Evolutionary conservation across 2,329 filamentous ascomycete genomes (phyloP), one percentile per base, ranked within the genome.

Genomic region (Penicillium janthinellum): DNA sequence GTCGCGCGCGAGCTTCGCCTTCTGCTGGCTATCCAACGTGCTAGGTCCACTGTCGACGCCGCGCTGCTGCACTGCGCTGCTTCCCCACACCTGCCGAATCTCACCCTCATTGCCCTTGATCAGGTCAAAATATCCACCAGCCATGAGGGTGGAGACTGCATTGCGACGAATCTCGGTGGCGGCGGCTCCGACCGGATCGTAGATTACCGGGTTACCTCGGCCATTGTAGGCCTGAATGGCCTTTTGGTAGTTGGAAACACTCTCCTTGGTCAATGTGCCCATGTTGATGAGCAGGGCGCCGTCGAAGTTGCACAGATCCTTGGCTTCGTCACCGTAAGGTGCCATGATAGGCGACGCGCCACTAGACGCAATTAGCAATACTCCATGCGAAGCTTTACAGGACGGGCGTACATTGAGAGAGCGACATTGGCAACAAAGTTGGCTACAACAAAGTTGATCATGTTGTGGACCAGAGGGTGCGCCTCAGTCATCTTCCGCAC

Each of bases 31-130:
- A 17, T 79, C 72, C 63, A 86, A 75, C 3, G 80, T 80, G 51
- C 86, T 86, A 4, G 84, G 77, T 0, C 84, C 85, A 63, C 88
- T 91, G 76, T 98, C 94, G 11, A 98, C 94, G 51, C 94, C 94
- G 45, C 89, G 87, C 76, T 97, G 94, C 64, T 87, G 85, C 2
- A 81, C 77, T 11, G 75, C 75, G 25, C 73, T 77, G 45, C 83
- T 80, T 44, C 89, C 89, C 41, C 84, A 85, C 0, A 94, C 87
- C 2, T 90, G 88, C 50, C 84, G 82, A 62, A 98, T 92, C 75
- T 98, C 95, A 56, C 89, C 87, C 73, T 96, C 91, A 76, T 98
- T 98, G 51, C 94, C 94, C 74, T 98, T 98, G 77, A 98, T 93
- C 44, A 97, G 82, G 74, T 91, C 87, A 69, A 96, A 90, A 74